phyloP scores from a whole-genome alignment of 1,284 basidiomycete species.

The Puccinia novopanici region DNA sequence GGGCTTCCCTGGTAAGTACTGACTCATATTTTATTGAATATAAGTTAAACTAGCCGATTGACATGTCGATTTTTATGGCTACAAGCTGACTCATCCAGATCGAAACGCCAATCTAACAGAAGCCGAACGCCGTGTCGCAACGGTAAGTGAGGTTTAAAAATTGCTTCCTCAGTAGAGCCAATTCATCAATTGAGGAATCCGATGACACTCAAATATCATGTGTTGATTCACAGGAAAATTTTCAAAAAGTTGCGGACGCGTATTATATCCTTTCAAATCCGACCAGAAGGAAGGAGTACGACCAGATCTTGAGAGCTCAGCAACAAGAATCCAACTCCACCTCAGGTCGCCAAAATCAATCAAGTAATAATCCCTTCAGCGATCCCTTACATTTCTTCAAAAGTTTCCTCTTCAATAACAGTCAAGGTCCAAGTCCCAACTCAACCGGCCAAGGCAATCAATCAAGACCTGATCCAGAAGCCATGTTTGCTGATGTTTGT shows the following conservation, averaged over 20 bases:
- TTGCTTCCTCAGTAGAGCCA: background rate
- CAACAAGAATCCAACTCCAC: slow-evolving; percentile 59
- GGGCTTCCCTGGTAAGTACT: slow-evolving; percentile 23
- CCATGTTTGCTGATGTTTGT: slow-evolving; percentile 39
- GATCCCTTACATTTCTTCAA: slow-evolving; percentile 27
- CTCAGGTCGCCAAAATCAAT: slow-evolving; percentile 63
- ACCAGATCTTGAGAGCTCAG: slow-evolving; percentile 66
- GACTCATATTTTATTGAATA: background rate
- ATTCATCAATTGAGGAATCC: background rate
- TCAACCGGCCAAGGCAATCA: background rate
- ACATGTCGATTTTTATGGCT: background rate
- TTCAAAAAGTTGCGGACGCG: slow-evolving; percentile 76
- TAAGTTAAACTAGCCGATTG: background rate
- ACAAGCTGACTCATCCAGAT: slow-evolving; percentile 40
- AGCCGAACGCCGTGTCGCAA: slow-evolving; percentile 16
- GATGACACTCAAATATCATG: background rate
- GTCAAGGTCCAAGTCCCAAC: slow-evolving; percentile 57
- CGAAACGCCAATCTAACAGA: slow-evolving; percentile 31
- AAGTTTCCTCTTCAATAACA: slow-evolving; percentile 68
- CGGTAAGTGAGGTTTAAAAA: background rate
- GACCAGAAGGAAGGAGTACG: slow-evolving; percentile 76
- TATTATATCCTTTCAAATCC: slow-evolving; percentile 91
- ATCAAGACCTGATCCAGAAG: slow-evolving; percentile 32
- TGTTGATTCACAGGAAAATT: slow-evolving; percentile 52
- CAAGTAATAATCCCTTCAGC: background rate